Evolutionary conservation across 2,329 filamentous ascomycete species (phyloP), one percentile per base, ranked within the genome.

Genomic region (Aspergillus tubingensis): DNA sequence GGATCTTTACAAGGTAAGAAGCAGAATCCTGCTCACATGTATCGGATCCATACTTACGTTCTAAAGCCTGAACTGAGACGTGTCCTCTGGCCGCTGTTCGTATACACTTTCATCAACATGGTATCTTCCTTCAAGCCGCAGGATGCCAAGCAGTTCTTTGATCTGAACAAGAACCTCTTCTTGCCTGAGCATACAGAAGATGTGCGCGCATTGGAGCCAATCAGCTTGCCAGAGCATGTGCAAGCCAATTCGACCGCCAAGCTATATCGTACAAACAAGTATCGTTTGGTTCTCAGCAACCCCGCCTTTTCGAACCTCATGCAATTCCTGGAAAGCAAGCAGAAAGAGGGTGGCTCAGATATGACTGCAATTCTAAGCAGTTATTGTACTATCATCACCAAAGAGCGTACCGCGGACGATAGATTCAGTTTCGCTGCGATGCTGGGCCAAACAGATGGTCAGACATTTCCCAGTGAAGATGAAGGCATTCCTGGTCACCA

Each of bases 41-140:
- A 27, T 39, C 8, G 30, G 23, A 11, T 27, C 3, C 8, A 52
- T 57, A 51, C 57, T 70, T 19, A 55, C 17, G 59, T 47, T 58
- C 30, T 39, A 11, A 63, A 93, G 87, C 92, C 94, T 48, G 95
- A 99, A 78, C 82, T 99, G 3, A 85, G 87, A 60, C 92, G 96
- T 67, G 82, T 98, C 3, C 80, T 96, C 15, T 99, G 95, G 92
- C 95, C 95, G 0, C 80, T 96, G 0, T 98, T 97, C 71, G 91
- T 98, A 54, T 96, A 99, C 76, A 95, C 91, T 0, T 97, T 91
- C 72, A 81, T 99, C 25, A 88, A 91, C 59, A 85, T 98, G 58
- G 85, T 96, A 27, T 82, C 82, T 36, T 86, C 91, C 61, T 87
- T 87, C 64, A 92, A 90, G 67, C 80, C 85, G 1, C 85, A 86